Percentiles rank a stretch among this genome's conserved stretches.
phyloP scores from a whole-genome alignment of 441 rosid genomes.

The Gossypium schwendimanii region DNA sequence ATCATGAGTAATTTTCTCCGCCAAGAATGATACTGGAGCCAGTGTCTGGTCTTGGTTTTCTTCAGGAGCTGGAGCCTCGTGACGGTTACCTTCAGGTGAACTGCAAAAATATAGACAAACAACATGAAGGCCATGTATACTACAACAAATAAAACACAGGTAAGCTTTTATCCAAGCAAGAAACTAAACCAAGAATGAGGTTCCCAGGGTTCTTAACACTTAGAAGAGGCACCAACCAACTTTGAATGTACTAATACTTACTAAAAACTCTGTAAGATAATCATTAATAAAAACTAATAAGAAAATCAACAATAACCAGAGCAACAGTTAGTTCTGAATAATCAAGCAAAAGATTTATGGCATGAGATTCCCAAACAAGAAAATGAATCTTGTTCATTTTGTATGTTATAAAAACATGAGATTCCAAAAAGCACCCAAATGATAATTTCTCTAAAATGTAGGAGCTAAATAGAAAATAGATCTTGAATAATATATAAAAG shows the following conservation, averaged over 20 bases:
- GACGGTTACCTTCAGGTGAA: conserved; percentile 62
- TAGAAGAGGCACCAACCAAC: neutral
- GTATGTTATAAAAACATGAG: neutral
- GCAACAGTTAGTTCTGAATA: neutral
- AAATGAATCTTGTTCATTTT: neutral
- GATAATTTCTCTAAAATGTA: neutral
- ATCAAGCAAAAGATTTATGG: neutral
- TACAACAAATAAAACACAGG: neutral
- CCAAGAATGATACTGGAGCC: conserved; percentile 37
- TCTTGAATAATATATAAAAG: neutral
- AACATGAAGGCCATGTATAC: conserved; percentile 9
- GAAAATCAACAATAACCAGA: neutral
- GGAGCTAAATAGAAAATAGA: neutral
- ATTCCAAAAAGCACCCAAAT: neutral
- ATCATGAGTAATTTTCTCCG: conserved; percentile 33
- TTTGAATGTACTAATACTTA: neutral
- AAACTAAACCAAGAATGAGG: neutral
- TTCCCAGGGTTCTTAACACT: neutral
- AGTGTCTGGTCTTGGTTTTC: conserved; percentile 34
- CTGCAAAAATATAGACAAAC: conserved; percentile 33
- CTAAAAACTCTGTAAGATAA: neutral
- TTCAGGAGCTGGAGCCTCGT: conserved; percentile 38
- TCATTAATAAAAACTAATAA: neutral
- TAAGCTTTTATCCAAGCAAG: neutral
- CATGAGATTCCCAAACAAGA: neutral